Percentiles rank a stretch among this genome's conserved stretches.
Conservation (phyloP, 495 filamentous ascomycete genomes). For the Aspergillus affinis region DNA sequence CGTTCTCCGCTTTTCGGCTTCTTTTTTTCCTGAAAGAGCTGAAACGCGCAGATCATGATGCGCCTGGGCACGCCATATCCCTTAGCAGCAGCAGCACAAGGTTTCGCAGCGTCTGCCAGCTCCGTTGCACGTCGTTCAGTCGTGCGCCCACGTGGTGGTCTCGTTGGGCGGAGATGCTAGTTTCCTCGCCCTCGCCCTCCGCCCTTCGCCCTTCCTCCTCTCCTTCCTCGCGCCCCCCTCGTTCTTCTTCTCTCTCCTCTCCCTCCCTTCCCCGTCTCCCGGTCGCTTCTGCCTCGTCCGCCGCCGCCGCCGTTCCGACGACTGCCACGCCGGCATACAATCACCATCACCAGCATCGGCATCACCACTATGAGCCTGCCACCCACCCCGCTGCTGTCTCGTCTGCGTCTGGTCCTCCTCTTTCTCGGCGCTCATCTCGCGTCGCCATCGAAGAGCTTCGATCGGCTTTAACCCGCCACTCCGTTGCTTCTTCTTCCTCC, state of each 20-base stretch:
- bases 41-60: slow-evolving; percentile 25
- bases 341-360: slow-evolving; percentile 6
- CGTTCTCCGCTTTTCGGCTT: background rate
- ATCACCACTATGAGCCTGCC: slow-evolving; percentile 36
- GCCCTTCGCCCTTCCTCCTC: slow-evolving; percentile 35
- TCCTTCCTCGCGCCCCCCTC: slow-evolving; percentile 30
- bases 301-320: slow-evolving; percentile 15
- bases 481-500: slow-evolving; percentile 31
- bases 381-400: slow-evolving; percentile 25
- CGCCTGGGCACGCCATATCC: slow-evolving; percentile 21
- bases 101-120: slow-evolving; percentile 37
- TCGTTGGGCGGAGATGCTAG: slow-evolving; percentile 47
- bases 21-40: slow-evolving; percentile 12
- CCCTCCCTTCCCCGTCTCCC: slow-evolving; percentile 22
- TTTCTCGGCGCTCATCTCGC: slow-evolving; percentile 40
- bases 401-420: slow-evolving; percentile 34
- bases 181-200: slow-evolving; percentile 49
- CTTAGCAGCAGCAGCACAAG: slow-evolving; percentile 23
- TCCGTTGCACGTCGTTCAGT: slow-evolving; percentile 37
- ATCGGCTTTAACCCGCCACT: slow-evolving; percentile 44
- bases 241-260: slow-evolving; percentile 28
- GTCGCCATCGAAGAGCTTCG: slow-evolving; percentile 51
- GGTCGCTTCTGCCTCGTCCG: slow-evolving; percentile 17
- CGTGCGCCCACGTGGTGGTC: slow-evolving; percentile 47
- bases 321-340: slow-evolving; percentile 16